Evolutionary conservation across 1,284 basidiomycete species (phyloP), one percentile per base, ranked within the genome.

Genomic region (Trichosporon sp.): DNA sequence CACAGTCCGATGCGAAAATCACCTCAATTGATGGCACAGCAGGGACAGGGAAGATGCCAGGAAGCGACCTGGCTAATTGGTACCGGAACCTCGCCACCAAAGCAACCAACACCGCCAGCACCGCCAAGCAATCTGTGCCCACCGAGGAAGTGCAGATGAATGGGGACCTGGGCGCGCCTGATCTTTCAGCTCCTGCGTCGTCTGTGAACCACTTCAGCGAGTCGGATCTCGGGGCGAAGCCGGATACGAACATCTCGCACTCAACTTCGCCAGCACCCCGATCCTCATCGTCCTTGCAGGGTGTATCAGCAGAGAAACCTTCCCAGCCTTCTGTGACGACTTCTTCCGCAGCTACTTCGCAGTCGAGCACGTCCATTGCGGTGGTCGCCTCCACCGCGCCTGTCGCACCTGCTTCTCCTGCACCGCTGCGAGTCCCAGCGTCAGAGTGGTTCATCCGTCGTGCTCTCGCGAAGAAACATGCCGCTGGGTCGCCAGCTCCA

Each of bases 401-500:
- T 1, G 5, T 13, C 6, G n/a, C 34, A 1, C 25, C 44, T 8
- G 14, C 61, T 5, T 25, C 36, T 14, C 29, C 58, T 31, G 23
- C 56, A 49, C 69, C 68, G 25, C 54, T 76, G 21, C 71, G 71
- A 11, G 66, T 78, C 13, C 66, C 71, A 56, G 62, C 63, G 2
- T 70, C 64, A 21, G 75, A 79, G 61, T 79, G 78, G 78, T 79
- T 77, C 69, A 78, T 79, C 65, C 76, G 77, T 4, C 74, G 76
- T 56, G 75, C 75, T 3, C 71, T 78, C 14, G 56, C 62, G n/a
- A 65, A 60, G 34, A 36, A 56, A n/a, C 49, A 54, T 31, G 34
- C 66, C 7, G 1, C 63, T n/a, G n/a, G n/a, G 34, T 27, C 56
- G 23, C 2, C 58, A 4, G 16, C 63, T 7, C 32, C 67, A 6